Evolutionary conservation across 208 protist species (phyloP).

Genomic region (Herpetomonas samuelpessoai): DNA sequence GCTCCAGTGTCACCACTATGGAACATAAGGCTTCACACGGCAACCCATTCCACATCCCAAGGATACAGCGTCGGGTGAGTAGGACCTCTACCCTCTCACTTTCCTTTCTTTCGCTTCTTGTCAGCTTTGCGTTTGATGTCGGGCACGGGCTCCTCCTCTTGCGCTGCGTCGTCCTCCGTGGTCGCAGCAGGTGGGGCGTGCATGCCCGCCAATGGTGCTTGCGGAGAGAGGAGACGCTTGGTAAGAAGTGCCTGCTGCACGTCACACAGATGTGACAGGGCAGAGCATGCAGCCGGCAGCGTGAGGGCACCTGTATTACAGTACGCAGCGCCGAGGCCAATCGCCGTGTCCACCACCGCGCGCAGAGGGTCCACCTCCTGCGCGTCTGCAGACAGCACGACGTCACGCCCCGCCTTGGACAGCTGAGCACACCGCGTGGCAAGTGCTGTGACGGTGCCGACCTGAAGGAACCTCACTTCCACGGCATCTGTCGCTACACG

Average conservation of each 20-base stretch:
- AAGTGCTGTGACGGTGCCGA: conserved; percentile 11
- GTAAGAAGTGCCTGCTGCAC: conserved; percentile 20
- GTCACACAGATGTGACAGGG: conserved; percentile 20
- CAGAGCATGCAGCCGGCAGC: conserved; percentile 17
- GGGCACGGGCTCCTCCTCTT: conserved; percentile 35
- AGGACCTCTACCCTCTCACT: conserved; percentile 2
- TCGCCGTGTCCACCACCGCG: conserved; percentile 18
- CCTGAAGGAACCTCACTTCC: neutral
- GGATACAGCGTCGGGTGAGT: too few relatives aligned
- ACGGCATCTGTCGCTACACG: neutral
- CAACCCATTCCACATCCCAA: conserved; percentile 4
- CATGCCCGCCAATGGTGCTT: conserved; percentile 2
- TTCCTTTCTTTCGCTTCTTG: conserved; percentile 21
- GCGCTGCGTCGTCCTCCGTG: conserved; percentile 4
- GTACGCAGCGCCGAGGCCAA: conserved; percentile 28
- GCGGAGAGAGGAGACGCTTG: conserved; percentile 9
- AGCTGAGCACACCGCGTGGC: neutral
- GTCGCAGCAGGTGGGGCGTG: conserved; percentile 5
- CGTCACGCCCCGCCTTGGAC: neutral
- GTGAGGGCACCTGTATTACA: conserved; percentile 23
- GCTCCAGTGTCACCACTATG: too few relatives aligned
- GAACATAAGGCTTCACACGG: conserved; percentile 13
- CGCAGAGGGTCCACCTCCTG: conserved; percentile 5
- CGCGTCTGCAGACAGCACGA: neutral
- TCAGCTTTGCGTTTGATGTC: conserved; percentile 70